phyloP scores from a whole-genome alignment of 768 basidiomycete species.

The Boletus subcaerulescens region DNA sequence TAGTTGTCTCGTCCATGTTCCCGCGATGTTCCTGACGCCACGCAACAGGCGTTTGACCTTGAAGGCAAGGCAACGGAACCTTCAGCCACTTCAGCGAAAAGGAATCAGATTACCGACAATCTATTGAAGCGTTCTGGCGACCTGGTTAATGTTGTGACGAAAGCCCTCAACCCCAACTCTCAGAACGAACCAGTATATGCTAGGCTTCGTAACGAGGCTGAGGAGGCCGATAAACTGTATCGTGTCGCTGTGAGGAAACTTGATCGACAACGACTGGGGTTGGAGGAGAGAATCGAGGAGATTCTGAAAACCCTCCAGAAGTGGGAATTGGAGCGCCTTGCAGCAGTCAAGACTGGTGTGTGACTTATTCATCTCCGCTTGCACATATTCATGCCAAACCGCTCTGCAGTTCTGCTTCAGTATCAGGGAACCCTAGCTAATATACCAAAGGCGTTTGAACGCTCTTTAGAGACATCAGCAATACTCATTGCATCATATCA shows the following conservation, averaged over 20 bases:
- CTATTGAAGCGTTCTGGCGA: slow-evolving; percentile 67
- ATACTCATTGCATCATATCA: slow-evolving; percentile 82
- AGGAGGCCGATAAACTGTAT: slow-evolving; percentile 77
- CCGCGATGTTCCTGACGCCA: slow-evolving; percentile 21
- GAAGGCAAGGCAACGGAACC: slow-evolving; percentile 25
- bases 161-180: slow-evolving; percentile 53
- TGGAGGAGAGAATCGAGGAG: slow-evolving; percentile 86
- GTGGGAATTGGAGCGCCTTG: slow-evolving; percentile 82
- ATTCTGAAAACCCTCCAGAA: slow-evolving; percentile 74
- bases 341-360: slow-evolving; percentile 77
- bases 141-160: slow-evolving; percentile 68
- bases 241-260: slow-evolving; percentile 77
- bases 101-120: slow-evolving; percentile 46
- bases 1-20: slow-evolving; percentile 16
- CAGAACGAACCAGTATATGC: slow-evolving; percentile 64
- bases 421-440: slow-evolving; percentile 80
- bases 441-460: slow-evolving; percentile 64
- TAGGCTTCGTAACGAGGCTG: slow-evolving; percentile 71
- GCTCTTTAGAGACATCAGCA: slow-evolving; percentile 64
- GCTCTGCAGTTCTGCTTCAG: slow-evolving; percentile 67
- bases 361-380: slow-evolving; percentile 22
- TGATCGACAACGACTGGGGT: slow-evolving; percentile 77
- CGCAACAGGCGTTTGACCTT: slow-evolving; percentile 28
- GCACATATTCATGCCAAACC: background rate
- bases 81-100: slow-evolving; percentile 23